Percentiles rank a stretch among this genome's conserved stretches.
phyloP scores from a whole-genome alignment of 768 basidiomycete species.

The Suillus discolor region DNA sequence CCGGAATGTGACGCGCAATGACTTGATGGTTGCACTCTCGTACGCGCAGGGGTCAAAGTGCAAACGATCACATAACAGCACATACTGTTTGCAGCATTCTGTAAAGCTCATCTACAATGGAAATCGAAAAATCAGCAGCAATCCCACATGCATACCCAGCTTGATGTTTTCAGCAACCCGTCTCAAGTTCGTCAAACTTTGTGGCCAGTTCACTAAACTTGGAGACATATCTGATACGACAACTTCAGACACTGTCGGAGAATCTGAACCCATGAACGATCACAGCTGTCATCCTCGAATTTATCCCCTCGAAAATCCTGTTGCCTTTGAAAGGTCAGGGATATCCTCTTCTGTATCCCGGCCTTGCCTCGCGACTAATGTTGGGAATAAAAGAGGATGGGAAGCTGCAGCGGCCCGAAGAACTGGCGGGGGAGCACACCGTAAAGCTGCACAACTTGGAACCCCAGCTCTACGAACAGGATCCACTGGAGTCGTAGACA shows the following conservation, averaged over 20 bases:
- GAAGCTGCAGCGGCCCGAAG: background rate
- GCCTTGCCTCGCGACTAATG: background rate
- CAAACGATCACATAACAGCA: background rate
- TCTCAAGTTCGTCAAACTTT: no score
- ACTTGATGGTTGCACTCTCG: background rate
- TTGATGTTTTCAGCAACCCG: background rate
- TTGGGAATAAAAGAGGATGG: background rate
- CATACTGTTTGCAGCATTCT: background rate
- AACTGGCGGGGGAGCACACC: background rate
- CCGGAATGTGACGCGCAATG: background rate
- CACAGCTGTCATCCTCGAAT: background rate
- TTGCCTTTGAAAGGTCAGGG: background rate
- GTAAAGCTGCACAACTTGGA: background rate
- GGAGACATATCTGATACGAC: no score
- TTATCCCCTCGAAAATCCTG: background rate
- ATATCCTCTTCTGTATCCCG: background rate
- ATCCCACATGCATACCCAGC: no score
- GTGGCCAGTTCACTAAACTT: no score
- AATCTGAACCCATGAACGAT: background rate
- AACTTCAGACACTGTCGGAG: no score
- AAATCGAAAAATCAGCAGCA: background rate
- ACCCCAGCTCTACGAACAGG: background rate
- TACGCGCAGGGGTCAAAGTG: background rate
- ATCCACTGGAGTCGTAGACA: background rate
- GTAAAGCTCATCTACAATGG: background rate